phyloP scores from a whole-genome alignment of 176 grass and related monocot species.

The Alloteropsis semialata region DNA sequence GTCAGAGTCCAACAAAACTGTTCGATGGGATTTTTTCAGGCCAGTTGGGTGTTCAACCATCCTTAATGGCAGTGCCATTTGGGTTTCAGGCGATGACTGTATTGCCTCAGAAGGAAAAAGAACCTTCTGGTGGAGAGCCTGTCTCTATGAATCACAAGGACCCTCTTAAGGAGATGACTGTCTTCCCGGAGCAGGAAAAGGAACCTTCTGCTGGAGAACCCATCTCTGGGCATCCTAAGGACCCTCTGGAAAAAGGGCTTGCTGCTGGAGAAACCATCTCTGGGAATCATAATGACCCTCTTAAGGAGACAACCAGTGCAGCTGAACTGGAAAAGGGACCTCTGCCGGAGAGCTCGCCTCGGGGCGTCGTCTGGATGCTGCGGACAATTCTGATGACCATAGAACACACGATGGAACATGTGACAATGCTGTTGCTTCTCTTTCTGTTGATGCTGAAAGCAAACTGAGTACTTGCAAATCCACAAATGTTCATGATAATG shows the following conservation, averaged over 20 bases:
- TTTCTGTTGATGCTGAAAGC: slow-evolving; percentile 20
- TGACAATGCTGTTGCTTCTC: slow-evolving; percentile 13
- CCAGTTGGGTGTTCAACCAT: slow-evolving; percentile 28
- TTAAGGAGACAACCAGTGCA: not conserved
- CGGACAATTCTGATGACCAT: slow-evolving; percentile 26
- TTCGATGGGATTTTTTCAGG: slow-evolving; percentile 14
- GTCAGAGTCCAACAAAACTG: slow-evolving; percentile 39
- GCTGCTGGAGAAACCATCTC: slow-evolving; percentile 15
- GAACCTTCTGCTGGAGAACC: not conserved
- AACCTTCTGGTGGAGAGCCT: slow-evolving; percentile 18
- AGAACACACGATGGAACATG: slow-evolving; percentile 34
- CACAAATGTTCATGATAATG: slow-evolving; percentile 26
- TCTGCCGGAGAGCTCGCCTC: not conserved
- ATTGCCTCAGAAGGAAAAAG: slow-evolving; percentile 17
- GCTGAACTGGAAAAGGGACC: slow-evolving; percentile 24
- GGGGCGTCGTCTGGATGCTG: slow-evolving; percentile 14
- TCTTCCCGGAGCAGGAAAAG: not conserved
- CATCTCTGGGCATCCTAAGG: not conserved
- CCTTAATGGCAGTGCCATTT: slow-evolving; percentile 26
- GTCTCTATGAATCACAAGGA: slow-evolving; percentile 19
- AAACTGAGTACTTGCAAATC: slow-evolving; percentile 17
- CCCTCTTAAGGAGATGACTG: not conserved
- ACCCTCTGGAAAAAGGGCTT: slow-evolving; percentile 3
- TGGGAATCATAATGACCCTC: slow-evolving; percentile 16
- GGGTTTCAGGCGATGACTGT: slow-evolving; percentile 17